Percentiles rank a stretch among this genome's conserved stretches.
phyloP scores from a whole-genome alignment of 305 asterid genomes.

The Striga hermonthica region DNA sequence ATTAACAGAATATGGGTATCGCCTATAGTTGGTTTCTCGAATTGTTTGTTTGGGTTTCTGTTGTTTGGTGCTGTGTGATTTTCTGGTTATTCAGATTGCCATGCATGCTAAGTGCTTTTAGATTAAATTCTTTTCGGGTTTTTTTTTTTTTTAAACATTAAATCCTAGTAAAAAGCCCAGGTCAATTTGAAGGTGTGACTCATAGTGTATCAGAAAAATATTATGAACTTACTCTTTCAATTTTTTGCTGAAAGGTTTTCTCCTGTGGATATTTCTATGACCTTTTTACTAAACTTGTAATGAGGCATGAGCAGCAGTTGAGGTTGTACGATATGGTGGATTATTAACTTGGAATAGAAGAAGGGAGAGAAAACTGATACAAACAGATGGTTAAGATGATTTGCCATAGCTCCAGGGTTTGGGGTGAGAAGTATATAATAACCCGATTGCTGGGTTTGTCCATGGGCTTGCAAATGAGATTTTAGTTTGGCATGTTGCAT shows the following conservation, averaged over 20 bases:
- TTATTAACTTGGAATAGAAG: background rate
- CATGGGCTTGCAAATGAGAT: too few relatives aligned
- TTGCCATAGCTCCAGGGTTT: background rate
- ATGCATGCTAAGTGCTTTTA: background rate
- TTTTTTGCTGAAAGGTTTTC: background rate
- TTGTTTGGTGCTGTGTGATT: background rate
- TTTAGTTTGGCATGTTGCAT: too few relatives aligned
- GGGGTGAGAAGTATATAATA: too few relatives aligned
- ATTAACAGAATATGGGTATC: background rate
- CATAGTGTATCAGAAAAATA: background rate
- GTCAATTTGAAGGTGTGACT: background rate
- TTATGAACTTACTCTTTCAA: background rate
- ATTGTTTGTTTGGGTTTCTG: slow-evolving; percentile 1
- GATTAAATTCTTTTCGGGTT: background rate
- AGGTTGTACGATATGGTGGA: background rate
- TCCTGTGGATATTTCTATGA: background rate
- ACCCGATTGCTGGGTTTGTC: too few relatives aligned
- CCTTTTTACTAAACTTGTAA: background rate
- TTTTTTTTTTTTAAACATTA: too few relatives aligned
- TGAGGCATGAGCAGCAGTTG: background rate
- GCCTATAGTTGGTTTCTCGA: background rate
- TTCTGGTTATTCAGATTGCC: background rate
- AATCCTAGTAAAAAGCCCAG: background rate
- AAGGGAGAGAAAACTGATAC: background rate
- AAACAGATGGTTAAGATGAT: background rate